phyloP scores from a whole-genome alignment of 306 rosid genomes.

The Trifolium repens region DNA sequence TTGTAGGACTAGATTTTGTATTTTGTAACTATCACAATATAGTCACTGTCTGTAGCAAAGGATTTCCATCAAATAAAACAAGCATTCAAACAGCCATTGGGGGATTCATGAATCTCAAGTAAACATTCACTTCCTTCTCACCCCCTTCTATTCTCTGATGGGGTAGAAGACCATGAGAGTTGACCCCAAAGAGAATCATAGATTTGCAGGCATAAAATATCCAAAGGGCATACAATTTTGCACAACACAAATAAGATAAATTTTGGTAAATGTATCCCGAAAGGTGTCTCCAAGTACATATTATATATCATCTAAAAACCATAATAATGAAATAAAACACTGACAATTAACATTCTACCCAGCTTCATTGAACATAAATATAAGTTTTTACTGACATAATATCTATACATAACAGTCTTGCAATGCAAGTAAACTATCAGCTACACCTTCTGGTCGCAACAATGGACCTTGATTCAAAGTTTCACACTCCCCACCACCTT shows the following conservation, averaged over 20 bases:
- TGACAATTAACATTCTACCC: slow-evolving; percentile 34
- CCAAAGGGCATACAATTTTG: slow-evolving; percentile 16
- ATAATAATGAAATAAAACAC: slow-evolving; percentile 7
- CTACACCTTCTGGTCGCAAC: slow-evolving; percentile 42
- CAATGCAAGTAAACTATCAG: slow-evolving; percentile 45
- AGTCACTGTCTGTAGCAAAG: neutral
- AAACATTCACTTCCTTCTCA: neutral
- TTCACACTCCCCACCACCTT: slow-evolving; percentile 32
- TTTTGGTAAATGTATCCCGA: slow-evolving; percentile 27
- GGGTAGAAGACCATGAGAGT: slow-evolving; percentile 13
- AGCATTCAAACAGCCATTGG: neutral
- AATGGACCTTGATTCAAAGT: slow-evolving; percentile 25
- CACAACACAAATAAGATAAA: slow-evolving; percentile 21
- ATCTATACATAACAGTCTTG: slow-evolving; percentile 53
- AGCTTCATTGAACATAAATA: slow-evolving; percentile 36
- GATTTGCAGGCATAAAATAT: slow-evolving; percentile 20
- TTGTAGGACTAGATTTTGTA: neutral
- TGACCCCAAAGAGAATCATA: slow-evolving; percentile 10
- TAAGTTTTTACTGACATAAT: slow-evolving; percentile 40
- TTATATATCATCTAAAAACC: slow-evolving; percentile 37
- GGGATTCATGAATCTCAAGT: neutral
- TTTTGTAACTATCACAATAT: neutral
- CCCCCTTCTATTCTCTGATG: slow-evolving; percentile 1
- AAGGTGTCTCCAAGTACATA: slow-evolving; percentile 36
- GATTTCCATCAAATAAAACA: neutral